Evolutionary conservation across 192 early-diverging fungal species (phyloP).

Genomic region (Jimgerdemannia lactiflua): DNA sequence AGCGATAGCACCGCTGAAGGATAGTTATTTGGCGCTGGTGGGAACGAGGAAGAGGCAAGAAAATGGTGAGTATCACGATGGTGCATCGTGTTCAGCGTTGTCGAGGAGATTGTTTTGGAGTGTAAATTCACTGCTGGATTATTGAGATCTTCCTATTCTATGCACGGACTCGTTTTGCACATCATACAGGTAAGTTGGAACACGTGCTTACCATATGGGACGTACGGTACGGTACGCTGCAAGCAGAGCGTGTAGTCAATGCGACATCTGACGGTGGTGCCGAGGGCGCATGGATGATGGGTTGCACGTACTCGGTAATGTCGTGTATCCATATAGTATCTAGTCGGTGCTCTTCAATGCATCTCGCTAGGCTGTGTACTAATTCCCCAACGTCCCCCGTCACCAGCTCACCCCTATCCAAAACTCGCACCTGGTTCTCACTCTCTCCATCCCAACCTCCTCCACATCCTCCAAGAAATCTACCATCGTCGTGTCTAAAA

Average conservation of each 20-base stretch:
- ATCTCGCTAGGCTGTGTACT: not conserved
- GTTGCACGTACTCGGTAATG: not conserved
- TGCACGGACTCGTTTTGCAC: not conserved
- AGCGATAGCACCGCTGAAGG: conserved; percentile 31
- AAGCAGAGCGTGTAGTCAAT: conserved; percentile 26
- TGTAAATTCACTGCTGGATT: not conserved
- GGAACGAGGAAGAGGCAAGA: conserved; percentile 14
- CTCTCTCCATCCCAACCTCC: conserved; percentile 23
- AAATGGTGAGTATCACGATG: not conserved
- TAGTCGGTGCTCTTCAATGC: too few species aligned
- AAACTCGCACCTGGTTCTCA: conserved; percentile 38
- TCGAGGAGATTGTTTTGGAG: too few species aligned
- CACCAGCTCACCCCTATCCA: conserved; percentile 27
- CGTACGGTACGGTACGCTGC: conserved; percentile 47
- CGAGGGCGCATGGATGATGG: not conserved
- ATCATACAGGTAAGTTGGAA: conserved; percentile 21
- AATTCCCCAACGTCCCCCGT: not conserved
- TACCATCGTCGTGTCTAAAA: conserved; percentile 12
- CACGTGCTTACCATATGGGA: conserved; percentile 48
- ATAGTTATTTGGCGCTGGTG: conserved; percentile 46
- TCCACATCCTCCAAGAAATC: conserved; percentile 21
- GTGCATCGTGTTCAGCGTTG: too few species aligned
- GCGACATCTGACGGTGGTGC: too few species aligned
- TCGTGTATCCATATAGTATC: not conserved
- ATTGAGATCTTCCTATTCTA: too few species aligned